Conservation (phyloP, 768 basidiomycete species). For the Lactarius hengduanensis region DNA sequence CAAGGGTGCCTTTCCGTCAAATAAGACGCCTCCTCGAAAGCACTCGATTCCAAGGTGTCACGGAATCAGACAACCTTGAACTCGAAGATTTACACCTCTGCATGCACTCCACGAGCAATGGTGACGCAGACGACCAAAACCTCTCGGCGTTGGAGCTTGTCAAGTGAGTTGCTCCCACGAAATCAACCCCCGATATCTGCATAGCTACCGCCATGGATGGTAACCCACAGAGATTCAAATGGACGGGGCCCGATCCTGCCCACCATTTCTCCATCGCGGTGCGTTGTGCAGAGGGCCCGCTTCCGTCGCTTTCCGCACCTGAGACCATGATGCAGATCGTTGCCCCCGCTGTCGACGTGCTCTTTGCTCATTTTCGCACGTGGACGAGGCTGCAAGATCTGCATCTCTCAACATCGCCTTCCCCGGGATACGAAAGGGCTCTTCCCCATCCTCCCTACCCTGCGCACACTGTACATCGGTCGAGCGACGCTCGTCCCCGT, state of each 20-base stretch:
- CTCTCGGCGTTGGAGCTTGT: constrained; percentile 36
- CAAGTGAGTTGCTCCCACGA: constrained; percentile 37
- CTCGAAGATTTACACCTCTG: constrained; percentile 39
- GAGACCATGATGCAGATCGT: constrained; percentile 40
- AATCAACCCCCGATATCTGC: neutral
- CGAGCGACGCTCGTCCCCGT: constrained; percentile 50
- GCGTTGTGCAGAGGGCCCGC: constrained; percentile 30
- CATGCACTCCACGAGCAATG: constrained; percentile 42
- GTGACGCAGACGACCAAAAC: constrained; percentile 34
- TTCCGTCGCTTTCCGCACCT: neutral
- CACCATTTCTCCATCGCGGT: constrained; percentile 65
- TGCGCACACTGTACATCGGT: constrained; percentile 47
- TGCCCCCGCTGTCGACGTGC: constrained; percentile 38
- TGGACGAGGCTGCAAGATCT: constrained; percentile 49
- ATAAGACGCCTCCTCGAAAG: constrained; percentile 18
- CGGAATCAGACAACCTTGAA: constrained; percentile 6
- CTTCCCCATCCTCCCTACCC: constrained; percentile 40
- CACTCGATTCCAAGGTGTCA: constrained; percentile 11
- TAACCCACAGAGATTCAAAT: constrained; percentile 50
- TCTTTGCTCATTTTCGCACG: constrained; percentile 42
- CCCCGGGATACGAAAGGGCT: constrained; percentile 32
- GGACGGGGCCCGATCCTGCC: constrained; percentile 61
- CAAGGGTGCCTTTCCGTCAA: constrained; percentile 22
- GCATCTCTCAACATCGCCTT: constrained; percentile 48
- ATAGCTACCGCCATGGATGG: constrained; percentile 8